Percentiles rank a stretch among this genome's conserved stretches.
These are phyloP conservation scores for Cyclotella baltica DNA, from an alignment of 108 stramenopile species.

Conservation along the genomic window DNA sequence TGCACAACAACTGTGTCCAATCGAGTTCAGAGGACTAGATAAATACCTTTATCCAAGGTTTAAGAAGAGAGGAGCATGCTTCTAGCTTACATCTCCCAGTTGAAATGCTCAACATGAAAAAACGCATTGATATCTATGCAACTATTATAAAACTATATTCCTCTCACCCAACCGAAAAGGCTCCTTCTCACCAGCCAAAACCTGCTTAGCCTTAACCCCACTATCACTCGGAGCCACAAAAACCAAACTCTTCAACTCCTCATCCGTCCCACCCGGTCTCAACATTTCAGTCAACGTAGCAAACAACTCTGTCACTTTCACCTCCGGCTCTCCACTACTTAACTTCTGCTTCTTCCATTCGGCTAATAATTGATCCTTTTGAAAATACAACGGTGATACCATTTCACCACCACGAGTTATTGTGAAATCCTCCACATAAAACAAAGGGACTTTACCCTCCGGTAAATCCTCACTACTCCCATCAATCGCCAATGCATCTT, in stretches of 20 bases:
- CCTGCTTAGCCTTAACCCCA: constrained; percentile 57
- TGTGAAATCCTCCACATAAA: constrained; percentile 78
- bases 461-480: constrained; percentile 66
- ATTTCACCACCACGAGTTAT: constrained; percentile 29
- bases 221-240: constrained; percentile 77
- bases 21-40: no score
- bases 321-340: constrained; percentile 30
- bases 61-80: no score
- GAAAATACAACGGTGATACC: constrained; percentile 73
- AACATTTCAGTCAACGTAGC: constrained; percentile 66
- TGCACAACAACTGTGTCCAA: no score
- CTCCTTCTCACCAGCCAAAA: constrained; percentile 67
- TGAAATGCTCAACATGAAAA: no score
- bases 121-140: no score
- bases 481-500: constrained; percentile 71
- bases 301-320: constrained; percentile 79
- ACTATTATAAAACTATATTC: constrained; percentile 69
- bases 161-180: constrained; percentile 73
- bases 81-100: no score
- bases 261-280: constrained; percentile 58
- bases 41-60: no score
- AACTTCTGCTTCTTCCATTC: constrained; percentile 56
- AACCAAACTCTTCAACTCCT: constrained; percentile 60
- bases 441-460: constrained; percentile 86
- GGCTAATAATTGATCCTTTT: constrained; percentile 64